phyloP scores from a whole-genome alignment of 2,329 filamentous ascomycete species.

The Claviceps capensis region DNA sequence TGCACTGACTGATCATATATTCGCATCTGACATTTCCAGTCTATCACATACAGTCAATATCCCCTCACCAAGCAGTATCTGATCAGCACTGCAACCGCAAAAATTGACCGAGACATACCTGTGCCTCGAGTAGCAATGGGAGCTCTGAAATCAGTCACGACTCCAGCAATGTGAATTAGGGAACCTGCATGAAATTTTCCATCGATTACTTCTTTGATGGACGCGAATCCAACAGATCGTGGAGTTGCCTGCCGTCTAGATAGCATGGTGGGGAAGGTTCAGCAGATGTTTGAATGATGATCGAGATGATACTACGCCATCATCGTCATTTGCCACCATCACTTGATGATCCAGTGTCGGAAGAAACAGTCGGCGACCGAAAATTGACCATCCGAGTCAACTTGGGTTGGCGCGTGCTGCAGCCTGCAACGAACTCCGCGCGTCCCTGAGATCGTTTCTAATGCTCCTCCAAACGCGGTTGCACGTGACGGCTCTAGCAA shows the following conservation, averaged over 20 bases:
- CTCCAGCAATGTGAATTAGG: conserved; percentile 49
- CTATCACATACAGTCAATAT: conserved; percentile 20
- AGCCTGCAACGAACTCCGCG: background rate
- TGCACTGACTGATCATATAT: conserved; percentile 46
- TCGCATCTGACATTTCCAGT: conserved; percentile 46
- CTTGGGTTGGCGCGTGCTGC: background rate
- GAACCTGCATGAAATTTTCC: conserved; percentile 14
- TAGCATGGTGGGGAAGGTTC: background rate
- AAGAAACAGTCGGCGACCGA: background rate
- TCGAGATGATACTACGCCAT: background rate
- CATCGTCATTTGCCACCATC: background rate
- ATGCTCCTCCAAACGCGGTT: background rate
- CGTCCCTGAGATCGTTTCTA: background rate
- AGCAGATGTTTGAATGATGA: background rate
- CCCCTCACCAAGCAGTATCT: background rate
- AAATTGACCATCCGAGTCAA: background rate
- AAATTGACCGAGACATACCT: conserved; percentile 26
- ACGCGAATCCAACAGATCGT: conserved; percentile 9
- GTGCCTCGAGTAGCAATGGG: conserved; percentile 35
- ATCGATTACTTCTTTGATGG: conserved; percentile 30
- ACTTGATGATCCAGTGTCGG: background rate
- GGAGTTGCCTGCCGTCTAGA: conserved; percentile 6
- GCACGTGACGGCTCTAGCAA: conserved; percentile 1
- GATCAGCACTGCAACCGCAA: background rate
- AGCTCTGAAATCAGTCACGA: conserved; percentile 51